Evolutionary conservation across 2,329 filamentous ascomycete genomes (phyloP).

Genomic region (Fusarium sp.): DNA sequence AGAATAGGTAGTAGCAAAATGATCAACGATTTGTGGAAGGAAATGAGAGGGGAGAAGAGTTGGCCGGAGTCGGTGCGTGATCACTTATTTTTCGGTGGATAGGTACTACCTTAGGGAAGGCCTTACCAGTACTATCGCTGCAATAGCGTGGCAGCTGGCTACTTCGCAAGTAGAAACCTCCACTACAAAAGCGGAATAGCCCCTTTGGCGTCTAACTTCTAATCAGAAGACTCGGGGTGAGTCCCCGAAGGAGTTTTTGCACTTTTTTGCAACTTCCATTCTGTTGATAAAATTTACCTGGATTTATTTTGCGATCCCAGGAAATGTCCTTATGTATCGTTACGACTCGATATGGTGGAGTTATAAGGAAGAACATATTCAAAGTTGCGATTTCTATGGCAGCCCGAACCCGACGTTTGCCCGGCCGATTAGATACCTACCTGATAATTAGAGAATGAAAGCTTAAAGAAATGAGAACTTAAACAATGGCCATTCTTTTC

Average conservation of each 20-base stretch:
- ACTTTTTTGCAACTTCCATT: background rate
- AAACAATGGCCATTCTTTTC: background rate
- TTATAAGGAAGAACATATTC: background rate
- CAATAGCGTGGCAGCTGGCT: background rate
- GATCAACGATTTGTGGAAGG: slow-evolving; percentile 21
- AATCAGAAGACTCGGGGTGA: background rate
- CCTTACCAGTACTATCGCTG: background rate
- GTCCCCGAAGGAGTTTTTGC: background rate
- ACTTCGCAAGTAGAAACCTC: background rate
- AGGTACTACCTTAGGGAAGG: background rate
- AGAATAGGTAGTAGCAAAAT: slow-evolving; percentile 4
- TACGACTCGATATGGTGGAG: background rate
- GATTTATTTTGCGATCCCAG: background rate
- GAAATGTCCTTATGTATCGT: background rate
- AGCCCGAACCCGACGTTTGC: background rate
- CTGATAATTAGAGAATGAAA: no score
- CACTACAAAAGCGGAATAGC: background rate
- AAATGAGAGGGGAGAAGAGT: slow-evolving; percentile 32
- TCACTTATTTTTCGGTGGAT: slow-evolving; percentile 31
- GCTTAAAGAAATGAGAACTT: background rate
- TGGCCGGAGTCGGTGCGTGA: slow-evolving; percentile 40
- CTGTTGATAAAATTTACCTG: background rate
- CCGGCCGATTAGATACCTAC: background rate
- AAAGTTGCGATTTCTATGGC: background rate
- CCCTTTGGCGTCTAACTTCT: background rate